These are phyloP conservation scores for Trichoderma orchidacearum DNA, from an alignment of 495 filamentous ascomycete genomes.

Conservation along the genomic window DNA sequence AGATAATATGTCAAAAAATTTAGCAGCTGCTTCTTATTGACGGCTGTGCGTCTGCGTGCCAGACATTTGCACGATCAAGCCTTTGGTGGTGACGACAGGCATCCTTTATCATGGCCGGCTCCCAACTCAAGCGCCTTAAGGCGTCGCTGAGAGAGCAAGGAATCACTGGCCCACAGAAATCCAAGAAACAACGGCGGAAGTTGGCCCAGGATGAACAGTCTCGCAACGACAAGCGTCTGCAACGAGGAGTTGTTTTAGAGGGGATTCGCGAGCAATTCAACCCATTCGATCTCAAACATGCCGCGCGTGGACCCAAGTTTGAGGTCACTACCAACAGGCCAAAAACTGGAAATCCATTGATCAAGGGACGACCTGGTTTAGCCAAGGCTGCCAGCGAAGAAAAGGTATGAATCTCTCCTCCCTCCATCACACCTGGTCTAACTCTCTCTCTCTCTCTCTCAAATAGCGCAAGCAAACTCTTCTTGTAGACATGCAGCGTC, in stretches of 20 bases:
- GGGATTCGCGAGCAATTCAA: constrained; percentile 91
- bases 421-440: neutral
- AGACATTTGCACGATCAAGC: neutral
- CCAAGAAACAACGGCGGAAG: constrained; percentile 78
- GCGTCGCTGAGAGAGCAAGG: constrained; percentile 76
- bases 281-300: constrained; percentile 82
- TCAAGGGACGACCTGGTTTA: constrained; percentile 58
- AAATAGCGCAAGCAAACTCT: constrained; percentile 61
- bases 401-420: constrained; percentile 38
- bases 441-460: neutral
- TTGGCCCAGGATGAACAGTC: constrained; percentile 48
- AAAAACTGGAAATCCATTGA: constrained; percentile 32
- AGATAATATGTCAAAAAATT: constrained; percentile 12
- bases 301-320: constrained; percentile 57
- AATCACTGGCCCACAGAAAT: constrained; percentile 75
- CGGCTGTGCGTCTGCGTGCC: constrained; percentile 4
- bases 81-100: neutral
- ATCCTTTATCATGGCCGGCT: constrained; percentile 61
- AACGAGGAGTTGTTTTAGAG: constrained; percentile 59
- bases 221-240: constrained; percentile 51
- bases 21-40: neutral
- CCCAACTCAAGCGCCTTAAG: constrained; percentile 92
- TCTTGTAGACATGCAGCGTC: constrained; percentile 69
- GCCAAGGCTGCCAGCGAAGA: constrained; percentile 82
- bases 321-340: constrained; percentile 51